Evolutionary conservation across 495 filamentous ascomycete genomes (phyloP).

Genomic region (Neurospora terricola): DNA sequence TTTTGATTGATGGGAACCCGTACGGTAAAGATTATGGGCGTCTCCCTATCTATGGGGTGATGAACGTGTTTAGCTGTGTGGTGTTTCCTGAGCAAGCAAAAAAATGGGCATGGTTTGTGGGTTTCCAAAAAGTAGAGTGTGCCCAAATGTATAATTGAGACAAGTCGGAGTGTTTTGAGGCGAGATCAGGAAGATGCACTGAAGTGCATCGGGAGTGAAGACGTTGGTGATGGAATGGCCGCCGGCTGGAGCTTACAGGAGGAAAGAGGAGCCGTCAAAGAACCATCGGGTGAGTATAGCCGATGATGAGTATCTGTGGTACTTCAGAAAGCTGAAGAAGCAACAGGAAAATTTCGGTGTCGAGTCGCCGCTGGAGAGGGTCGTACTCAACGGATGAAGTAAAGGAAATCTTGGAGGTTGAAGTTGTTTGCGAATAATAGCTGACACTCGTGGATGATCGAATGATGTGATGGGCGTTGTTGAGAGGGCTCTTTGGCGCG

Average conservation of each 20-base stretch:
- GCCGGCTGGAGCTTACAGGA: neutral
- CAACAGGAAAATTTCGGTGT: neutral
- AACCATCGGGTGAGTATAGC: neutral
- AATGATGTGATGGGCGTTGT: neutral
- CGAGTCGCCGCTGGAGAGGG: neutral
- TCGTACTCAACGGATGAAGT: neutral
- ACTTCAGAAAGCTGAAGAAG: neutral
- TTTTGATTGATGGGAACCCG: neutral
- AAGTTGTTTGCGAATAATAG: neutral
- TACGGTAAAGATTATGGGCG: neutral
- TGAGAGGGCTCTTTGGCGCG: neutral
- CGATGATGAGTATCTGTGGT: neutral
- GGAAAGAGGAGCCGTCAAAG: neutral
- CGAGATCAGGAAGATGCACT: neutral
- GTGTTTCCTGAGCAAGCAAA: neutral
- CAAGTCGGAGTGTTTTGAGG: neutral
- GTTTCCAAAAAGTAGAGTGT: neutral
- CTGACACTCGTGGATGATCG: neutral
- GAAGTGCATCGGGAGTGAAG: neutral
- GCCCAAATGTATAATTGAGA: neutral
- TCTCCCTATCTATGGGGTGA: neutral
- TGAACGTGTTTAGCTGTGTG: neutral
- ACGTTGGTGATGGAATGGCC: neutral
- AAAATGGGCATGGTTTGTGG: neutral
- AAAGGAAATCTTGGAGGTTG: neutral